Conservation (phyloP, 306 rosid species). For the Vachellia pachyceras region DNA sequence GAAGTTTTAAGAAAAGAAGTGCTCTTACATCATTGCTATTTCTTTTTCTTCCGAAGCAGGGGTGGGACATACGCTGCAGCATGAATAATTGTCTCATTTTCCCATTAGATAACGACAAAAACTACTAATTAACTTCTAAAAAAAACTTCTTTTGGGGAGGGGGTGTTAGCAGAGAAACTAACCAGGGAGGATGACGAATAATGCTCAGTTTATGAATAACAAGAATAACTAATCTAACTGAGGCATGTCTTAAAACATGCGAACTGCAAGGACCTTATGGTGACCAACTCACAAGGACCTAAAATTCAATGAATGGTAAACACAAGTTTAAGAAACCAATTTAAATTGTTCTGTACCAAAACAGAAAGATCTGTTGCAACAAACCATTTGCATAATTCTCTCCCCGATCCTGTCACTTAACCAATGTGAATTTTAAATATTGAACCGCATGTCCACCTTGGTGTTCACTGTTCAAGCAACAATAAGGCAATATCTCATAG, state of each 20-base stretch:
- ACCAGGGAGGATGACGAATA: too few species aligned
- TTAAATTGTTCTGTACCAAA: background rate
- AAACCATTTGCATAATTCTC: conserved; percentile 50
- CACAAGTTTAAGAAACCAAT: conserved; percentile 10
- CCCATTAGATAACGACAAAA: conserved; percentile 25
- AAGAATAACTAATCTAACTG: conserved; percentile 4
- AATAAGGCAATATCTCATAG: conserved; percentile 3
- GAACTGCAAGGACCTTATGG: background rate
- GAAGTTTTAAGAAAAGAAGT: conserved; percentile 13
- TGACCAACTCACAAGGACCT: conserved; percentile 28
- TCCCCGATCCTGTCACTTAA: conserved; percentile 81
- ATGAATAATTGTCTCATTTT: conserved; percentile 81
- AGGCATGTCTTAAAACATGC: background rate
- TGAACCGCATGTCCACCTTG: conserved; percentile 99
- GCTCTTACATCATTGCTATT: conserved; percentile 80
- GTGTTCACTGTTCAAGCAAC: conserved; percentile 74
- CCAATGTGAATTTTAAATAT: conserved; percentile 79
- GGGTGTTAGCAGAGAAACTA: too few species aligned
- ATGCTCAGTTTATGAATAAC: background rate
- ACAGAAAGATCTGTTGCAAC: background rate
- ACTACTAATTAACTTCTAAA: conserved; percentile 7
- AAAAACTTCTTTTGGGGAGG: too few species aligned
- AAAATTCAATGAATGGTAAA: background rate
- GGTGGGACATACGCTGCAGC: conserved; percentile 97
- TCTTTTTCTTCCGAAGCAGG: conserved; percentile 97